A percentile compares a stretch with the other conserved stretches of the same genome.
Conservation (phyloP, 257 asterid genomes). For the Solanum tacnaense region DNA sequence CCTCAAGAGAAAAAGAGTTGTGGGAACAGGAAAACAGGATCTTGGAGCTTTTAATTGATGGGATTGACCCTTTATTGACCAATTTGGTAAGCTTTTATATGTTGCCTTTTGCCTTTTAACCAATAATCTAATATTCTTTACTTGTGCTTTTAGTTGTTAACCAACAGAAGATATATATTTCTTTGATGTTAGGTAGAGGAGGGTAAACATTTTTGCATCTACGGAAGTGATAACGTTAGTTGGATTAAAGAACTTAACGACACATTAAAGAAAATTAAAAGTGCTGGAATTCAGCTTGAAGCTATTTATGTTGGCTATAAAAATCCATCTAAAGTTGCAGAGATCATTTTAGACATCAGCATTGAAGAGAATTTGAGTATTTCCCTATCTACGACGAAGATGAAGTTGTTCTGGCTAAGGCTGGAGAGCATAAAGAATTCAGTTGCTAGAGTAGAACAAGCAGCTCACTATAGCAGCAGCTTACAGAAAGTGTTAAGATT, state of each 20-base stretch:
- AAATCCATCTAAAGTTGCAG: slow-evolving; percentile 25
- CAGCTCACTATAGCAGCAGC: slow-evolving; percentile 1
- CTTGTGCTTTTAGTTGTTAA: neutral
- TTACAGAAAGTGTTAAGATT: slow-evolving; percentile 11
- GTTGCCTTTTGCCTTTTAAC: neutral
- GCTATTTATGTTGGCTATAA: slow-evolving; percentile 50
- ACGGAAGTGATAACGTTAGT: slow-evolving; percentile 41
- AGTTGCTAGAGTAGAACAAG: neutral
- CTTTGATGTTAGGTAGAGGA: slow-evolving; percentile 35
- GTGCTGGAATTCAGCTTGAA: slow-evolving; percentile 33
- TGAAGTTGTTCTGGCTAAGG: slow-evolving; percentile 50
- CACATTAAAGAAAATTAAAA: slow-evolving; percentile 19
- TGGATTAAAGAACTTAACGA: slow-evolving; percentile 44
- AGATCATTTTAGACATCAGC: slow-evolving; percentile 25
- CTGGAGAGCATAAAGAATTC: slow-evolving; percentile 34
- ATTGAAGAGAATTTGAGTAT: slow-evolving; percentile 29
- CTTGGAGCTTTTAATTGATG: slow-evolving; percentile 31
- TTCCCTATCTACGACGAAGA: slow-evolving; percentile 22
- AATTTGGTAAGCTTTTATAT: slow-evolving; percentile 34
- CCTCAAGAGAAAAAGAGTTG: slow-evolving; percentile 41
- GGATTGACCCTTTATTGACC: slow-evolving; percentile 31
- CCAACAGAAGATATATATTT: neutral
- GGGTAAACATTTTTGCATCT: slow-evolving; percentile 42
- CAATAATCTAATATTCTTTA: neutral
- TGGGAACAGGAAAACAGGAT: slow-evolving; percentile 39